Base-by-base conservation (phyloP, 169 alveolate genomes). In the Plasmodium vivax region DNA sequence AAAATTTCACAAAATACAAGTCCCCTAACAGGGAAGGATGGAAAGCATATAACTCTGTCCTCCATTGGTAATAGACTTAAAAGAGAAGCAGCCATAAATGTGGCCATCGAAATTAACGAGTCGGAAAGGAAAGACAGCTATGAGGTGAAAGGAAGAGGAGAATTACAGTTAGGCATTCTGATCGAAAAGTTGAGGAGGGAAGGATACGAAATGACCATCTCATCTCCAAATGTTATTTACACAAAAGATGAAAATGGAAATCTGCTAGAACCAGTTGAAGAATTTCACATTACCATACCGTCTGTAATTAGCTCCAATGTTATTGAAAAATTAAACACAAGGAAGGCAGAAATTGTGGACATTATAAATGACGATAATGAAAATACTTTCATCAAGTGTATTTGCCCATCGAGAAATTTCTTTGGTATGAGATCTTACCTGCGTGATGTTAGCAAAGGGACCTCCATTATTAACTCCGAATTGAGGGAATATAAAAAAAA, bases 151-250 rank as follows among this genome's bases (percentile, higher is more conserved):
- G 99, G 99, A 0, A 95, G 99, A 92, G 99, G 99, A 0, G 99
- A 98, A 93, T 96, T 98, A 16, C 99, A 98, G 96, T 93, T 98
- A 45, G 99, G 99, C 30, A 97, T 99, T 45, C 96, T 99, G 43
- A 93, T 99, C 72, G 99, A 99, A 96, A 98, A 98, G 79, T 97
- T 99, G 98, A 96, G 99, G 27, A 96, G 99, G 81, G 99, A 98
- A 96, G 99, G 99, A 23, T 98, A 96, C 90, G 99, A 99, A 94
- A 85, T 97, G 98, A 93, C 98, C 10, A 96, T 97, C 38, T 96
- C 98, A 34, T 98, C 99, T 45, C 99, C 98, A 23, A 82, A 97
- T 58, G 99, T 98, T 80, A 96, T 98, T 19, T 96, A 97, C 79
- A 95, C 96, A 72, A 96, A 96, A 84, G 96, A 94, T 74, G 97